A percentile compares a stretch with the other conserved stretches of the same genome.
Evolutionary conservation across 345 rosid genomes (phyloP).

Genomic region (Turnera subulata): DNA sequence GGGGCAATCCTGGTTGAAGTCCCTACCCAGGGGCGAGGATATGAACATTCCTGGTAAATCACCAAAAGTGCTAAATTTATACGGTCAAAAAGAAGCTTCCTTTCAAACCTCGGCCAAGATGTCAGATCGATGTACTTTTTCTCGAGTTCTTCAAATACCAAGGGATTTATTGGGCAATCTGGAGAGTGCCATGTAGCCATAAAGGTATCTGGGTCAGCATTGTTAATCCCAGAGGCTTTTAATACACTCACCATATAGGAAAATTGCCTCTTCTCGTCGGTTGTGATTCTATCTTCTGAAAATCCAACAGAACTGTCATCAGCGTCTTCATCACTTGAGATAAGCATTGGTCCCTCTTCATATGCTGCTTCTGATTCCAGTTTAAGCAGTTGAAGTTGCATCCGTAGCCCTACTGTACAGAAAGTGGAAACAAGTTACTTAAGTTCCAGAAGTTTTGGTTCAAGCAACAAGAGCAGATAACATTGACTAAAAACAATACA

Average conservation of each 20-base stretch:
- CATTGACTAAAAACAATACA: too few relatives aligned
- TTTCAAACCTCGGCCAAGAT: conserved; percentile 50
- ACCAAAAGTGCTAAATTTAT: conserved; percentile 49
- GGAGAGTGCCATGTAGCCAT: conserved; percentile 47
- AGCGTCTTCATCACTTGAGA: conserved; percentile 67
- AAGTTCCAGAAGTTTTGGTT: too few relatives aligned
- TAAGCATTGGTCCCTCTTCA: conserved; percentile 51
- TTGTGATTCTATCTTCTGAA: conserved; percentile 28
- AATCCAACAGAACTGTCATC: conserved; percentile 35
- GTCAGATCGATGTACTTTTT: conserved; percentile 39
- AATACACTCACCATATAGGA: conserved; percentile 51
- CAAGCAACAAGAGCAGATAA: too few relatives aligned
- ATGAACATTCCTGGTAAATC: conserved; percentile 39
- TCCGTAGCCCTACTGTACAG: conserved; percentile 63
- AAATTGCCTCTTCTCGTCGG: conserved; percentile 49
- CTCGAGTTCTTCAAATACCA: conserved; percentile 71
- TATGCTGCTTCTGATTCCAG: conserved; percentile 65
- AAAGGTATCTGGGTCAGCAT: conserved; percentile 38
- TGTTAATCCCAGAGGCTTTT: conserved; percentile 41
- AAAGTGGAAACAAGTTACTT: conserved; percentile 2
- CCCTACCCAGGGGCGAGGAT: conserved; percentile 63
- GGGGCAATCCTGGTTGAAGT: conserved; percentile 14
- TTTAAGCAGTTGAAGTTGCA: conserved; percentile 89
- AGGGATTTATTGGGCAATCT: conserved; percentile 53
- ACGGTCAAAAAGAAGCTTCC: conserved; percentile 65